Conservation (phyloP, 805 yeast species). For the Lipomyces spencermartinsiae region DNA sequence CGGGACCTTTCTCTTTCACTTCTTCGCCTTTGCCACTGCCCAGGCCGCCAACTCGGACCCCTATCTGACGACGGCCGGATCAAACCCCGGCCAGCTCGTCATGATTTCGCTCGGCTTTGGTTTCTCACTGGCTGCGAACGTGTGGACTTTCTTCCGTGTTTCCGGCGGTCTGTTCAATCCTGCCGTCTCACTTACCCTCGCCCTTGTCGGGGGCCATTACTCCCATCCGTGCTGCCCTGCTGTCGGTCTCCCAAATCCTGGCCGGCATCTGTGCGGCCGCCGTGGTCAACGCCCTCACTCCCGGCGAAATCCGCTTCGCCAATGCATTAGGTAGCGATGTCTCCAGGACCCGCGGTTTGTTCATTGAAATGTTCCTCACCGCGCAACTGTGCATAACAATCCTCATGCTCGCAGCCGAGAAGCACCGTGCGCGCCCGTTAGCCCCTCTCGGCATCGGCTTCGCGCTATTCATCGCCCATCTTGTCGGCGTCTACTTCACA, state of each 20-base stretch:
- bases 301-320: constrained; percentile 75
- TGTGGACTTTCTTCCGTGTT: constrained; percentile 70
- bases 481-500: constrained; percentile 79
- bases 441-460: constrained; percentile 87
- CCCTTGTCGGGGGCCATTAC: constrained; percentile 77
- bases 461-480: constrained; percentile 79
- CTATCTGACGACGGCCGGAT: constrained; percentile 49
- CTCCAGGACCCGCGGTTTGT: constrained; percentile 75
- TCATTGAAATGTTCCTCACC: constrained; percentile 83
- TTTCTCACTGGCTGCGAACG: constrained; percentile 78
- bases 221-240: constrained; percentile 70
- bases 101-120: constrained; percentile 90
- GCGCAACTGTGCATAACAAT: constrained; percentile 76
- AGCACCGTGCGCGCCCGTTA: constrained; percentile 72
- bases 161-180: constrained; percentile 93
- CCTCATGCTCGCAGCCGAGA: constrained; percentile 82
- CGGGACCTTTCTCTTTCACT: constrained; percentile 84
- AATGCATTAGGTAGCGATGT: constrained; percentile 75
- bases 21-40: constrained; percentile 83
- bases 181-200: constrained; percentile 77
- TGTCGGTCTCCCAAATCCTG: constrained; percentile 71
- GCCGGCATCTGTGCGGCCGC: constrained; percentile 95
- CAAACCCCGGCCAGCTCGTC: constrained; percentile 69
- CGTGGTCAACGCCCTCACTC: constrained; percentile 84
- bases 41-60: constrained; percentile 68